Evolutionary conservation across 345 rosid species (phyloP).

Genomic region (Bruguiera sexangula): DNA sequence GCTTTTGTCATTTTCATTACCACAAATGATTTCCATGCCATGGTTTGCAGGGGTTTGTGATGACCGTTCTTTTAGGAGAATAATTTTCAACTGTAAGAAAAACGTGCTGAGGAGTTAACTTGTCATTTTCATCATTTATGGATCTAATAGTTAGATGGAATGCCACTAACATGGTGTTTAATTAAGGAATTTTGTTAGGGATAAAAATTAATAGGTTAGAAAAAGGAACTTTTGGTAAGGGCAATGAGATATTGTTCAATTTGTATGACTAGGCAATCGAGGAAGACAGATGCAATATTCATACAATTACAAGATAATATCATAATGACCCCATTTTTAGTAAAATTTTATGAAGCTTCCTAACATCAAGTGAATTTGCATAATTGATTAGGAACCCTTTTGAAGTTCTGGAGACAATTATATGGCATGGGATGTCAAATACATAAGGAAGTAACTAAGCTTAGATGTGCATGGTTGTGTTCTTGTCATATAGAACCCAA

Average conservation of each 20-base stretch:
- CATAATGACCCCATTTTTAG: too few species aligned
- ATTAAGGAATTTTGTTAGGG: neutral
- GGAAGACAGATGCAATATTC: too few species aligned
- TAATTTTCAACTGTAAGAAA: neutral
- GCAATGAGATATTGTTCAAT: too few species aligned
- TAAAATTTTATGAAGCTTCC: too few species aligned
- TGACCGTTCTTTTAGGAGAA: neutral
- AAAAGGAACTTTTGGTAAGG: neutral
- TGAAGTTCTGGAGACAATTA: too few species aligned
- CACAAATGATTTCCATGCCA: neutral
- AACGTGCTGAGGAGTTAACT: constrained; percentile 10
- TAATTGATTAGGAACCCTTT: too few species aligned
- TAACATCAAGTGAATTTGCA: too few species aligned
- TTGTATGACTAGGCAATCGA: too few species aligned
- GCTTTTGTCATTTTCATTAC: constrained; percentile 7
- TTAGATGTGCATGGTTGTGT: neutral
- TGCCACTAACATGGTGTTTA: neutral
- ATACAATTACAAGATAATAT: too few species aligned
- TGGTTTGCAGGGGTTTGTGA: neutral
- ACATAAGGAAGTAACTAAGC: too few species aligned
- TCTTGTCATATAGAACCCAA: neutral
- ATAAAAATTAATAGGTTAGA: neutral
- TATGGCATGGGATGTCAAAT: too few species aligned
- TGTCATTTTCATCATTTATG: constrained; percentile 20
- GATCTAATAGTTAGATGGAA: neutral